Base-by-base conservation (phyloP, 139 green algal species). In the Chlorella sorokiniana region DNA sequence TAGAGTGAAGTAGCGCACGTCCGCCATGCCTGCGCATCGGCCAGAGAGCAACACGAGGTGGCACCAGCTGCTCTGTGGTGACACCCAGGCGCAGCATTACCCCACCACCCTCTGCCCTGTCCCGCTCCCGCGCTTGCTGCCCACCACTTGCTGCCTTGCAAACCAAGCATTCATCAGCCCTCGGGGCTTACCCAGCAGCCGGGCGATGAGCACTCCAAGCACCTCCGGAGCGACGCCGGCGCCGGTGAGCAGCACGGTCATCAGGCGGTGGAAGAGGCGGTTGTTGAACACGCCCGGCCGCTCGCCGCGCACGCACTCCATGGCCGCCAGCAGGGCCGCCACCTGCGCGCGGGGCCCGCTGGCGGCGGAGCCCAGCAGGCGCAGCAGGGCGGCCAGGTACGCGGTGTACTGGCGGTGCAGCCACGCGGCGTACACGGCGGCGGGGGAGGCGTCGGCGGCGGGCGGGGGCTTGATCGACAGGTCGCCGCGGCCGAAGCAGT, bases 1-100 rank as follows among this genome's bases (percentile, higher is more conserved):
- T 65, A 95, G 83, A 4, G 84, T 90, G 85, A 91, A 89, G 79
- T 92, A 96, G 23, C 90, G 85, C 37, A 95, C 89, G 76, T 96
- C 93, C 23, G 83, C 80, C 68, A 75, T 83, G 1, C 33, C 77
- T 76, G 45, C 64, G 6, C 1, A 61, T 62, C 20, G 23, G 8
- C 6, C 16, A 35, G 9, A 61, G 42, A 7, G 42, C 8, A 45
- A 25, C 33, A 2, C 3, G n/a, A 23, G 62, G 18, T 27, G 62
- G 10, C 29, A 69, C 31, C 22, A 38, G 62, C 31, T 25, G 5
- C 6, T 27, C 59, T 8, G 54, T 4, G 29, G 59, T 25, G 59
- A 23, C 3, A 70, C 1, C 33, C 7, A 38, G 65, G 37, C 16
- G 48, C 48, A 59, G 65, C 33, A 69, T 22, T 22, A 38, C n/a